Evolutionary conservation across 2,329 filamentous ascomycete genomes (phyloP).

Genomic region (Akanthomyces dipterigenus): DNA sequence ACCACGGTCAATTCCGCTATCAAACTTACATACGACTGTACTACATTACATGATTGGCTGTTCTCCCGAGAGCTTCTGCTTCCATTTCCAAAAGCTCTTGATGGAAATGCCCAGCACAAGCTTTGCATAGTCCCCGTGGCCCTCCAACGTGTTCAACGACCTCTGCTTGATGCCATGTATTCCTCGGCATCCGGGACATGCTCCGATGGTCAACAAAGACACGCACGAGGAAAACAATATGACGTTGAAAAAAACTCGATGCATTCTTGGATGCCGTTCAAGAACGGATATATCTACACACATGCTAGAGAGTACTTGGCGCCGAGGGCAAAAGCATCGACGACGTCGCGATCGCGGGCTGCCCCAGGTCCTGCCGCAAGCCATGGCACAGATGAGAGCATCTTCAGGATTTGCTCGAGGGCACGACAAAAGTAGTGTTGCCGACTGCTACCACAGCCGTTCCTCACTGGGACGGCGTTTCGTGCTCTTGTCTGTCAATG

Average conservation of each 20-base stretch:
- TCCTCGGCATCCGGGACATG: not conserved
- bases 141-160: constrained; percentile 18
- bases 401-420: constrained; percentile 20
- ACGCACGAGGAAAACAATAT: constrained; percentile 26
- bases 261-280: constrained; percentile 31
- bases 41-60: not conserved
- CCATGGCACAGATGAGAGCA: constrained; percentile 21
- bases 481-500: not conserved
- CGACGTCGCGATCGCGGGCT: not conserved
- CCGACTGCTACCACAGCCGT: constrained; percentile 19
- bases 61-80: constrained; percentile 18
- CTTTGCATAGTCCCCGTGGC: constrained; percentile 22
- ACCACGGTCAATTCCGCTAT: too few species aligned
- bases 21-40: too few species aligned
- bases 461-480: constrained; percentile 16
- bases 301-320: constrained; percentile 24
- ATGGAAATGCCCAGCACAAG: constrained; percentile 18
- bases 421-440: constrained; percentile 20
- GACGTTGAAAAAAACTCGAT: constrained; percentile 30
- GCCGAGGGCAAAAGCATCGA: constrained; percentile 24
- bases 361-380: constrained; percentile 16
- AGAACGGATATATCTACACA: constrained; percentile 32
- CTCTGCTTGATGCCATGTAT: constrained; percentile 19
- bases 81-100: constrained; percentile 14
- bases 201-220: constrained; percentile 19